These are phyloP conservation scores for Erythrophleum ivorense DNA, from an alignment of 331 rosid genomes.

Conservation along the genomic window DNA sequence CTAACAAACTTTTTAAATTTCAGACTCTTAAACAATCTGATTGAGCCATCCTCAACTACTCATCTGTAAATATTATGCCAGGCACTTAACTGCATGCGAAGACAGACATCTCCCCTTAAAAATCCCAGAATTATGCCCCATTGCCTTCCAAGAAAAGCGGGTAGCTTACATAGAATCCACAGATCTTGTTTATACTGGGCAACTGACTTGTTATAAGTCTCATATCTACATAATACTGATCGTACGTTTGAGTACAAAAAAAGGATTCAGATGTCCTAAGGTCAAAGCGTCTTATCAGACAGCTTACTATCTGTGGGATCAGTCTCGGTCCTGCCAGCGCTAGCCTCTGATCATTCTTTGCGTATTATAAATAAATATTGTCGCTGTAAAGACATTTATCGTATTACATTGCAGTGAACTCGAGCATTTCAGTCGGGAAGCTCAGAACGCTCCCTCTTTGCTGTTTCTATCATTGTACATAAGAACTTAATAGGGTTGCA, in stretches of 20 bases:
- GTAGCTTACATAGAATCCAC: not conserved
- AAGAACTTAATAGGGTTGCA: constrained; percentile 75
- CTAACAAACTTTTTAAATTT: no score
- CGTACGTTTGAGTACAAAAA: not conserved
- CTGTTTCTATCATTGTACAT: constrained; percentile 60
- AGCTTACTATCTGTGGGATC: not conserved
- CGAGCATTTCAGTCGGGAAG: constrained; percentile 63
- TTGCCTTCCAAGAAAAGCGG: not conserved
- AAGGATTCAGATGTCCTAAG: not conserved
- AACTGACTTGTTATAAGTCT: not conserved
- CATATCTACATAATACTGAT: not conserved
- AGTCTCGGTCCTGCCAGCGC: not conserved
- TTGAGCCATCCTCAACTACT: not conserved
- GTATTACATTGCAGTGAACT: constrained; percentile 29
- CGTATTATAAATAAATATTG: constrained; percentile 40
- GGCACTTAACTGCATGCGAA: not conserved
- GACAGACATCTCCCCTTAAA: not conserved
- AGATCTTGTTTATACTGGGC: not conserved
- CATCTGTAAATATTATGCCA: not conserved
- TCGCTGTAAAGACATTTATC: constrained; percentile 27
- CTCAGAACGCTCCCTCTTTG: constrained; percentile 75
- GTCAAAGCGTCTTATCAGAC: constrained; percentile 5
- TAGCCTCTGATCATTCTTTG: constrained; percentile 22
- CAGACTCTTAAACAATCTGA: not conserved
- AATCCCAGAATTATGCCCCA: not conserved